Evolutionary conservation across 2,329 filamentous ascomycete species (phyloP), one percentile per base, ranked within the genome.

Genomic region (Xylariaceae sp.): DNA sequence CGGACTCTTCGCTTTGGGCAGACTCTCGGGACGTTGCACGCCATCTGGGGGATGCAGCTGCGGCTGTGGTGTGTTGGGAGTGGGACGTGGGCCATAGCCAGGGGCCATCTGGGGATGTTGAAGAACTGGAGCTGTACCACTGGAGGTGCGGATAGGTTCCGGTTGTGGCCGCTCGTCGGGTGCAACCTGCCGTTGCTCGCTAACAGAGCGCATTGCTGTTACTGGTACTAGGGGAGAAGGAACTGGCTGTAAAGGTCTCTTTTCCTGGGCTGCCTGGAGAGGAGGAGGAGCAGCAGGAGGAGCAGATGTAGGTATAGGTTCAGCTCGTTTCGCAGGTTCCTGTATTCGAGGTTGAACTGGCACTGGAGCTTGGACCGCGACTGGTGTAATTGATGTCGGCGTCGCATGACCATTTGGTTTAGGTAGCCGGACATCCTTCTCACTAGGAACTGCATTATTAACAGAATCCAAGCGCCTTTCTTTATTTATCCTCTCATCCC

Each of bases 41-140:
- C 66, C 67, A 49, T 75, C 74, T 11, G 67, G 48, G 7, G 61
- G 36, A n/a, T 65, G 61, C 37, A 66, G 54, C 19, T 71, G 67
- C 4, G 65, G 53, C 14, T 71, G 65, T 4, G 69, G 62, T 21
- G 67, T 62, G 28, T 56, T 58, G 21, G 71, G 65, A 49, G 66
- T 56, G 6, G 73, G 67, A 16, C 66, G 67, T 24, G 67, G 56
- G 12, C 65, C 60, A 48, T 73, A 73, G 8, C 68, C 60, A 39
- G 72, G 67, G 36, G 68, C 65, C 14, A 69, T 70, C 47, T 76
- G 75, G 2, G 76, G 76, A 56, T 73, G 73, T 57, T 78, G 75
- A 40, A 78, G 70, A 41, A 75, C 74, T 21, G 71, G 71, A 9
- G 70, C 51, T n/a, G 68, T 50, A 26, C 58, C 62, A 48, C 51